phyloP scores from a whole-genome alignment of 768 basidiomycete species.

The Epithele typhae region DNA sequence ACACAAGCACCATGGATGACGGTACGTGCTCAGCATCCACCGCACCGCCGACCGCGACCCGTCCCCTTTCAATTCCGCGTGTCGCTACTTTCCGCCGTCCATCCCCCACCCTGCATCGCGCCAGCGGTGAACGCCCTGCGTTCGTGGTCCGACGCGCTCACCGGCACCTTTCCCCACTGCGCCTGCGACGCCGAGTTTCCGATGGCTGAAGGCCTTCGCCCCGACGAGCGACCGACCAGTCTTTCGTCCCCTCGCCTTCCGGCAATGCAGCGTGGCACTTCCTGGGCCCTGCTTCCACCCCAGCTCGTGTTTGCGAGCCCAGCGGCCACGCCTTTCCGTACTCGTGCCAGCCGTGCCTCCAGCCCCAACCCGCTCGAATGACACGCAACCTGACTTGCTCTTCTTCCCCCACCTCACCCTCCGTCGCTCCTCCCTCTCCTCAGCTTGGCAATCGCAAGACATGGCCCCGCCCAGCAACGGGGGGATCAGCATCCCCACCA shows the following conservation, averaged over 20 bases:
- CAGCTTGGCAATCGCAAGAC: slow-evolving; percentile 85
- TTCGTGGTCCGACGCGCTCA: slow-evolving; percentile 7
- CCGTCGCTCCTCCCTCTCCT: slow-evolving; percentile 11
- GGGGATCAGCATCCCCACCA: slow-evolving; percentile 68
- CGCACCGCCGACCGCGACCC: slow-evolving; percentile 48
- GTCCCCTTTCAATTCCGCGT: slow-evolving; percentile 10
- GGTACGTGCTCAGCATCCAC: slow-evolving; percentile 83
- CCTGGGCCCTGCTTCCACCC: too few relatives aligned
- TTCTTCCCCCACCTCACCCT: slow-evolving; percentile 28
- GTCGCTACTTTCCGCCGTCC: slow-evolving; percentile 6
- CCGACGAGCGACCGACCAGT: slow-evolving; percentile 5
- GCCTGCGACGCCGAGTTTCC: slow-evolving; percentile 12
- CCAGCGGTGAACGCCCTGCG: slow-evolving; percentile 4
- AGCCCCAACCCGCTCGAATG: slow-evolving; percentile 14
- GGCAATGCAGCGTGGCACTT: neutral
- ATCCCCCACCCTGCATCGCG: slow-evolving; percentile 4
- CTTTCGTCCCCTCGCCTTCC: slow-evolving; percentile 7
- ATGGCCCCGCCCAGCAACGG: slow-evolving; percentile 55
- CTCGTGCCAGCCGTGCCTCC: slow-evolving; percentile 21
- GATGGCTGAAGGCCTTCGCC: slow-evolving; percentile 28
- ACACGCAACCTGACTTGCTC: slow-evolving; percentile 40
- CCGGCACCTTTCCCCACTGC: slow-evolving; percentile 3
- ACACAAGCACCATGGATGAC: slow-evolving; percentile 47
- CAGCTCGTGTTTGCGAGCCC: too few relatives aligned
- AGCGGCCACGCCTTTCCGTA: slow-evolving; percentile 17